Evolutionary conservation across 225 moss, liverwort and hornwort genomes (phyloP).

Genomic region (Neckera pumila): DNA sequence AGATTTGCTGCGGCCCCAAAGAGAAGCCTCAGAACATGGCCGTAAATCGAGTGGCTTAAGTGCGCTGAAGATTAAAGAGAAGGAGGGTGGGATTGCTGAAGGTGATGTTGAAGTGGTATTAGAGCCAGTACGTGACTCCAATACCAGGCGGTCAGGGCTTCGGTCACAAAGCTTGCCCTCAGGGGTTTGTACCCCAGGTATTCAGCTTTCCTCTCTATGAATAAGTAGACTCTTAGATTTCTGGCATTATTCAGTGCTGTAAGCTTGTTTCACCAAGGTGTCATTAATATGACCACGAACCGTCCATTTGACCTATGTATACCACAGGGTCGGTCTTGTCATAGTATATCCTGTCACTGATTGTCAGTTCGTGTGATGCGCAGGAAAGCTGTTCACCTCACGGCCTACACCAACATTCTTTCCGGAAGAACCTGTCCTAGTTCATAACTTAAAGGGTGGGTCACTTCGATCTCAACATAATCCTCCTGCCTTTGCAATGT

Average conservation of each 20-base stretch:
- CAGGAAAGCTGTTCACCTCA: constrained; percentile 27
- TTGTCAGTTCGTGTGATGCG: background rate
- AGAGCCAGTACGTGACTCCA: constrained; percentile 21
- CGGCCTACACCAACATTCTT: constrained; percentile 25
- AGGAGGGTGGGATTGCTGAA: background rate
- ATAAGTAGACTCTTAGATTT: background rate
- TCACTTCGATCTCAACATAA: constrained; percentile 40
- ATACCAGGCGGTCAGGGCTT: constrained; percentile 18
- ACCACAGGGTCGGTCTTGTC: background rate
- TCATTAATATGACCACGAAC: background rate
- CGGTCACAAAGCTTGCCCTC: constrained; percentile 45
- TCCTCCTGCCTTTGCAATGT: constrained; percentile 45
- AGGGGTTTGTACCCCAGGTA: constrained; percentile 27
- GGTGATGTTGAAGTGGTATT: constrained; percentile 6
- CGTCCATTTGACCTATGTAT: background rate
- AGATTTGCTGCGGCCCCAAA: background rate
- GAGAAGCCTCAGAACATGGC: background rate
- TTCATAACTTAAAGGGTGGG: constrained; percentile 47
- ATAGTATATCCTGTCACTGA: background rate
- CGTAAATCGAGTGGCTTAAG: background rate
- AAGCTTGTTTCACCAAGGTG: background rate
- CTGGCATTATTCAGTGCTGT: background rate
- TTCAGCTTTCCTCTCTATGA: background rate
- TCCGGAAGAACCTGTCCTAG: constrained; percentile 31
- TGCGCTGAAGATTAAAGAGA: constrained; percentile 4